Evolutionary conservation across 176 grass and related monocot genomes (phyloP).

Genomic region (Tillandsia fasciculata): DNA sequence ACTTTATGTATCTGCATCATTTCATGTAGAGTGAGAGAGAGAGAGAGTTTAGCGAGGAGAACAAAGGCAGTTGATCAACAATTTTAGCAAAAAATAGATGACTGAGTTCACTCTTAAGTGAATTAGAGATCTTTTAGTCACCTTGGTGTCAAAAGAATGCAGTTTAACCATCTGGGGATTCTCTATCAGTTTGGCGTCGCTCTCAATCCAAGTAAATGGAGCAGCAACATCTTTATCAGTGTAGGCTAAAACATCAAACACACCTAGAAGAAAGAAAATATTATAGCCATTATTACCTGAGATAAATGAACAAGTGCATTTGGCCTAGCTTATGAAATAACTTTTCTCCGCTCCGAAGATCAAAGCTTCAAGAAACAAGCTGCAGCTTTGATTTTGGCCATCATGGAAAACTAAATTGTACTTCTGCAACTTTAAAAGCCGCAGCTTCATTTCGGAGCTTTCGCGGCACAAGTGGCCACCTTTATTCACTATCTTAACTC

Average conservation of each 20-base stretch:
- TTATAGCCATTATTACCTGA: no score
- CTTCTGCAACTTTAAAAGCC: no score
- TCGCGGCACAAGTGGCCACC: no score
- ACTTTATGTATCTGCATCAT: conserved; percentile 90
- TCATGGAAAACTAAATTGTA: no score
- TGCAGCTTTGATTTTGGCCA: no score
- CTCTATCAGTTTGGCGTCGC: conserved; percentile 85
- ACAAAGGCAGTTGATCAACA: background rate
- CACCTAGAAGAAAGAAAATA: conserved; percentile 37
- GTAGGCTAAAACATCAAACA: conserved; percentile 94
- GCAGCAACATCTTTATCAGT: conserved; percentile 69
- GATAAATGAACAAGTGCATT: no score
- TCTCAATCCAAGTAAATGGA: conserved; percentile 85
- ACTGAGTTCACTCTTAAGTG: background rate
- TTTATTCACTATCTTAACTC: no score
- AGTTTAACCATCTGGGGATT: conserved; percentile 98
- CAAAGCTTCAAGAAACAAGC: background rate
- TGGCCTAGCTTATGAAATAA: background rate
- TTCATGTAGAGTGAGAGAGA: background rate
- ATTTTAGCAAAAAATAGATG: conserved; percentile 2
- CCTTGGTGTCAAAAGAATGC: conserved; percentile 98
- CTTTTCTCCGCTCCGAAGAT: background rate
- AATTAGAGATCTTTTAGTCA: conserved; percentile 3
- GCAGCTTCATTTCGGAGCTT: no score
- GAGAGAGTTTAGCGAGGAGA: conserved; percentile 2